Percentiles rank a stretch among this genome's conserved stretches.
Evolutionary conservation across 2,329 filamentous ascomycete species (phyloP).

Genomic region (Hymenoscyphus albidus): DNA sequence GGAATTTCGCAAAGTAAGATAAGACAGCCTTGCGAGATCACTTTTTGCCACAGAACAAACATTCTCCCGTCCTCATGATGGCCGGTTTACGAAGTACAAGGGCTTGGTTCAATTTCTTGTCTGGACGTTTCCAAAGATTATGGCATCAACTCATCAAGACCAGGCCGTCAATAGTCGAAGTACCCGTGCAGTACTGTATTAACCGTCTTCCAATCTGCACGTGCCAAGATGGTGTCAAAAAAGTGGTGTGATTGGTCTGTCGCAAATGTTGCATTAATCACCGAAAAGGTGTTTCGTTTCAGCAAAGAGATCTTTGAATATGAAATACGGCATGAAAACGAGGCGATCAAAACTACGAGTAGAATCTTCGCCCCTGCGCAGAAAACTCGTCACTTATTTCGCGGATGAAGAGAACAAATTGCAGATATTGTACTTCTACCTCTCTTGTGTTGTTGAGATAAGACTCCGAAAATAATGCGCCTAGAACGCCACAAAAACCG

Average conservation of each 20-base stretch:
- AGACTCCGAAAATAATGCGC: no score
- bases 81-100: no score
- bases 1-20: conserved; percentile 27
- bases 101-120: no score
- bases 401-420: no score
- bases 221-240: no score
- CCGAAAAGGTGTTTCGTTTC: conserved; percentile 4
- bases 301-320: neutral
- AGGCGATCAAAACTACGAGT: no score
- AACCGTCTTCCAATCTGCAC: neutral
- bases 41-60: neutral
- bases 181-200: no score
- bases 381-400: no score
- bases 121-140: neutral
- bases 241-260: neutral
- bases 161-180: neutral
- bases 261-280: neutral
- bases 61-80: neutral
- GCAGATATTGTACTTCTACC: no score
- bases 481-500: no score
- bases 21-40: conserved; percentile 9
- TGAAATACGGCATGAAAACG: neutral
- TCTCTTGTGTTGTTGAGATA: no score
- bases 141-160: conserved; percentile 14
- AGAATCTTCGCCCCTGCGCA: no score